These are phyloP conservation scores for Trichoderma semiorbis DNA, from an alignment of 2,329 filamentous ascomycete genomes.

Conservation along the genomic window DNA sequence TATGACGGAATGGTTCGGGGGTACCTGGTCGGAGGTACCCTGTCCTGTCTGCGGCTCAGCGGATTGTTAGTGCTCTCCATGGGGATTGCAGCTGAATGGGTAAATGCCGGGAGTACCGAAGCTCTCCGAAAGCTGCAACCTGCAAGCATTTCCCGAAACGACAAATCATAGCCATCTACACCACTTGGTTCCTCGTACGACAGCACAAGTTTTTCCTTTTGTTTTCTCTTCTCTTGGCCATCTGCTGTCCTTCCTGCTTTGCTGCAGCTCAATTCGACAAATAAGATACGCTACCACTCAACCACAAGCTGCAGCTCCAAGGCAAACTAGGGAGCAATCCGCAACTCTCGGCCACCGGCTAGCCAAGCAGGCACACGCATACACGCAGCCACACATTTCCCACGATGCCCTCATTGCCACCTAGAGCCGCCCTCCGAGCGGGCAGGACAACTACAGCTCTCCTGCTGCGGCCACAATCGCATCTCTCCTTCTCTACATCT, in stretches of 20 bases:
- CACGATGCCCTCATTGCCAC: slow-evolving; percentile 29
- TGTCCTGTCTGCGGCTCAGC: background rate
- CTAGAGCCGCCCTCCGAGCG: slow-evolving; percentile 31
- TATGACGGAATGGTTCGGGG: slow-evolving; percentile 12
- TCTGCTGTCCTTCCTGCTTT: background rate
- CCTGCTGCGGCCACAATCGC: slow-evolving; percentile 16
- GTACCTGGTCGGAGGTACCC: slow-evolving; percentile 1
- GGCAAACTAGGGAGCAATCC: background rate
- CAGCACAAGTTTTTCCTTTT: background rate
- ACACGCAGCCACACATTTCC: background rate
- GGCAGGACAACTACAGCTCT: slow-evolving; percentile 5
- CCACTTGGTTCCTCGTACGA: background rate
- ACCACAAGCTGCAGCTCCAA: background rate
- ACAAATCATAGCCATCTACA: background rate
- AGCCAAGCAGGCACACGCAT: background rate
- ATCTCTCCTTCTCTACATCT: slow-evolving; percentile 31
- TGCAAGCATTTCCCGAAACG: background rate
- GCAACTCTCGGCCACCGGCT: background rate
- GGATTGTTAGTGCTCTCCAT: background rate
- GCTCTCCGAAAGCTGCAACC: slow-evolving; percentile 2
- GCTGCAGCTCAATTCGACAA: background rate
- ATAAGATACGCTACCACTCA: background rate
- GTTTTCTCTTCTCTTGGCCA: background rate
- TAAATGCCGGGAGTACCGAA: background rate
- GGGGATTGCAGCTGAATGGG: background rate